Conservation (phyloP, 441 rosid species). For the Adansonia madagascariensis region DNA sequence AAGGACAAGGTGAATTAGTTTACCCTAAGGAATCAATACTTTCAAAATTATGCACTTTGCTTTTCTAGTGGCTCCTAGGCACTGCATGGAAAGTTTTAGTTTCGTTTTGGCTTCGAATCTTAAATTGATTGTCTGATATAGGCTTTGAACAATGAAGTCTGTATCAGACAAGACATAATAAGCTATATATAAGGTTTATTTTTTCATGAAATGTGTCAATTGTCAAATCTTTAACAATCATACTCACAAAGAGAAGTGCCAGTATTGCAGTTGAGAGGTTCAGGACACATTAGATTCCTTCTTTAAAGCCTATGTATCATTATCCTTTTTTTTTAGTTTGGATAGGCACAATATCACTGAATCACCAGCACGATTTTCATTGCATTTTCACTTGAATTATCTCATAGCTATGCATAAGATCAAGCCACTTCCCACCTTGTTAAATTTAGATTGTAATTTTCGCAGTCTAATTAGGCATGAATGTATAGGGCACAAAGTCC, state of each 20-base stretch:
- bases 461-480: neutral
- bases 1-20: neutral
- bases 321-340: neutral
- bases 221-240: slow-evolving; percentile 5
- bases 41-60: slow-evolving; percentile 17
- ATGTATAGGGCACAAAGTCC: neutral
- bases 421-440: neutral
- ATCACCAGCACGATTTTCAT: neutral
- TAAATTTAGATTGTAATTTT: neutral
- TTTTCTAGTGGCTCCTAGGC: slow-evolving; percentile 9
- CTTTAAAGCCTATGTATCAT: neutral
- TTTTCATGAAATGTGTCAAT: neutral
- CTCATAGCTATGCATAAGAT: neutral
- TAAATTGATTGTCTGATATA: neutral
- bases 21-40: slow-evolving; percentile 2
- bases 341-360: neutral
- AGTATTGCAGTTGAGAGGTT: neutral
- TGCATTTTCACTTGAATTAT: neutral
- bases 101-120: slow-evolving; percentile 1
- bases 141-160: neutral
- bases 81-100: neutral
- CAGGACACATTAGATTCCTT: neutral
- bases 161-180: too few species aligned
- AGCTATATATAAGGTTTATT: neutral
- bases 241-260: neutral